Evolutionary conservation across 345 rosid genomes (phyloP).

Genomic region (Salix brachista): DNA sequence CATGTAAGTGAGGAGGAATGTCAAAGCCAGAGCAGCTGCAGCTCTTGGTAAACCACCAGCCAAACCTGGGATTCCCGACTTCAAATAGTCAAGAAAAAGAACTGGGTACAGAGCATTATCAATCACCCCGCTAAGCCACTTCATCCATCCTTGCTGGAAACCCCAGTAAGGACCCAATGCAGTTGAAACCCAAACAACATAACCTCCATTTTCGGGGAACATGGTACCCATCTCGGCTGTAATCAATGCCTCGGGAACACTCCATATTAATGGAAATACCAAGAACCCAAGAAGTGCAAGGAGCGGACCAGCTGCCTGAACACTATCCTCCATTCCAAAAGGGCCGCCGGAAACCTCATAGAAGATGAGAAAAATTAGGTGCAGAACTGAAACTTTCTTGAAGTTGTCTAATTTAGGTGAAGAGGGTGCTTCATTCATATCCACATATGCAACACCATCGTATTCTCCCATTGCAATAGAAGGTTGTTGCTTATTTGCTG

Average conservation of each 20-base stretch:
- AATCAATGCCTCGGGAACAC: constrained; percentile 72
- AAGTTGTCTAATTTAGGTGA: constrained; percentile 30
- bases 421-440: constrained; percentile 30
- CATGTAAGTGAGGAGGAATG: constrained; percentile 50
- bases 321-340: constrained; percentile 72
- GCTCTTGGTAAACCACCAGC: constrained; percentile 52
- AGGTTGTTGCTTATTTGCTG: constrained; percentile 12
- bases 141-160: constrained; percentile 87
- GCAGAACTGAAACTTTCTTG: constrained; percentile 57
- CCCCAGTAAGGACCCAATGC: constrained; percentile 76
- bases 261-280: constrained; percentile 70
- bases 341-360: constrained; percentile 78
- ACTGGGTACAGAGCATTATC: constrained; percentile 75
- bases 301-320: constrained; percentile 72
- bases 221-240: constrained; percentile 85
- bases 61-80: constrained; percentile 55
- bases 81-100: constrained; percentile 63
- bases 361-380: constrained; percentile 64
- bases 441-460: constrained; percentile 18
- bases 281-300: constrained; percentile 64
- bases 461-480: constrained; percentile 21
- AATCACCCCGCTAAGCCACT: constrained; percentile 77
- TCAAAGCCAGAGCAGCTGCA: constrained; percentile 40
- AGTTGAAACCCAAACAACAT: constrained; percentile 74
- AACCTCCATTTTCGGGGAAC: constrained; percentile 85